These are phyloP conservation scores for Alternaria conjuncta DNA, from an alignment of 2,329 filamentous ascomycete species.

Conservation along the genomic window DNA sequence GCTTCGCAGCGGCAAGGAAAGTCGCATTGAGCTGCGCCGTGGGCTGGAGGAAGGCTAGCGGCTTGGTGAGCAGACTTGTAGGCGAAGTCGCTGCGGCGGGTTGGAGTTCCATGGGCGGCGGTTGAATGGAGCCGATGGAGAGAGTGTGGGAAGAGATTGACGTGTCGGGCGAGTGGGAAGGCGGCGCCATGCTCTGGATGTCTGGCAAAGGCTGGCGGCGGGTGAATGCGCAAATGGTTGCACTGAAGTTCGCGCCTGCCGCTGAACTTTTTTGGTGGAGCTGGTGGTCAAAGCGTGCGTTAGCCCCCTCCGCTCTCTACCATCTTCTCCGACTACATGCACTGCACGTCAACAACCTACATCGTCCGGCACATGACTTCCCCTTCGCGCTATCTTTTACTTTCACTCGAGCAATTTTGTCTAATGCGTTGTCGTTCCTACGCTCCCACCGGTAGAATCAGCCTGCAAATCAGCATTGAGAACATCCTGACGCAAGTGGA, in stretches of 20 bases:
- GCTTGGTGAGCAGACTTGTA: constrained; percentile 65
- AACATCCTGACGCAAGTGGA: too few species aligned
- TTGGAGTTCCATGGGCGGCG: constrained; percentile 41
- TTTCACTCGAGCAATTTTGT: too few species aligned
- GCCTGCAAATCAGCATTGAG: too few species aligned
- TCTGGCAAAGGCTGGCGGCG: neutral
- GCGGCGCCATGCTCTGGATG: constrained; percentile 38
- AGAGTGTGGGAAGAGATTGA: constrained; percentile 51
- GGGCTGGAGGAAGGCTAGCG: constrained; percentile 80
- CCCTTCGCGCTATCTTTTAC: too few species aligned
- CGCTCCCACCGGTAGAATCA: too few species aligned
- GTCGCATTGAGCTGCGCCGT: constrained; percentile 69
- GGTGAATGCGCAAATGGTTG: neutral
- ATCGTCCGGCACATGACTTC: too few species aligned
- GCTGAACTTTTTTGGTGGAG: constrained; percentile 21
- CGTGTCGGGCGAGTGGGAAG: constrained; percentile 45
- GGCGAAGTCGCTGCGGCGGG: constrained; percentile 55
- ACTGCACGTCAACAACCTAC: too few species aligned
- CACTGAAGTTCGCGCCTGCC: constrained; percentile 8
- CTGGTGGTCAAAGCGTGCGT: constrained; percentile 11
- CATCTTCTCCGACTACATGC: too few species aligned
- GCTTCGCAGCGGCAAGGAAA: constrained; percentile 77
- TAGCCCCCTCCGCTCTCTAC: neutral
- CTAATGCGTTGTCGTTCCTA: too few species aligned
- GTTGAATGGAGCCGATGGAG: constrained; percentile 45